Evolutionary conservation across 2,329 filamentous ascomycete genomes (phyloP).

Genomic region (Sclerotinia trifoliorum): DNA sequence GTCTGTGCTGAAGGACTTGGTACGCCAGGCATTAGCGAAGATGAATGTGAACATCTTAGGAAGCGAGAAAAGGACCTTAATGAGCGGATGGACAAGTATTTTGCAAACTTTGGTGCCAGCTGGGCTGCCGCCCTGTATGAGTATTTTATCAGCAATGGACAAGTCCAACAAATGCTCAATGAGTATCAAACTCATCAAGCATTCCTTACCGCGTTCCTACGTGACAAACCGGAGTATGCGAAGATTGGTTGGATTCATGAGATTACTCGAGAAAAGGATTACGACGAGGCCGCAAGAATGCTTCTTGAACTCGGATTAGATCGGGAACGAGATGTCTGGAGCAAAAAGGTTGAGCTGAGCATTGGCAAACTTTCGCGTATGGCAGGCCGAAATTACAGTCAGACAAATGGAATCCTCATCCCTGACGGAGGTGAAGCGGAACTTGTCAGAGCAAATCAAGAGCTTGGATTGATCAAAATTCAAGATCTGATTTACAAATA

Average conservation of each 20-base stretch:
- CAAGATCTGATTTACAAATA: constrained; percentile 76
- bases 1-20: constrained; percentile 18
- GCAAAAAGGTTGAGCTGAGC: constrained; percentile 88
- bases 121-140: constrained; percentile 75
- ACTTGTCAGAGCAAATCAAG: constrained; percentile 32
- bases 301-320: constrained; percentile 68
- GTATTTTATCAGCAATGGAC: constrained; percentile 66
- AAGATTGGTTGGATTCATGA: constrained; percentile 96
- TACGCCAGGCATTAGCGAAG: constrained; percentile 17
- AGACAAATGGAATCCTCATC: constrained; percentile 40
- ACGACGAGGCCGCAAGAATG: constrained; percentile 67
- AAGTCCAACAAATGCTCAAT: constrained; percentile 67
- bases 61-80: constrained; percentile 24
- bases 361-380: constrained; percentile 79
- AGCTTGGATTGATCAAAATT: constrained; percentile 56
- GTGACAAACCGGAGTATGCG: constrained; percentile 66
- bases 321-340: constrained; percentile 81
- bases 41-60: constrained; percentile 22
- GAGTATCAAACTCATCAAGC: constrained; percentile 65
- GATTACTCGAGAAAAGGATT: constrained; percentile 72
- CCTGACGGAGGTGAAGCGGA: constrained; percentile 42
- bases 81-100: constrained; percentile 45
- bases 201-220: constrained; percentile 77
- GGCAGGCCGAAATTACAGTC: constrained; percentile 53
- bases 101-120: constrained; percentile 48